Evolutionary conservation across 108 stramenopile species (phyloP).

Genomic region (Pseudonitzschia multistriata): DNA sequence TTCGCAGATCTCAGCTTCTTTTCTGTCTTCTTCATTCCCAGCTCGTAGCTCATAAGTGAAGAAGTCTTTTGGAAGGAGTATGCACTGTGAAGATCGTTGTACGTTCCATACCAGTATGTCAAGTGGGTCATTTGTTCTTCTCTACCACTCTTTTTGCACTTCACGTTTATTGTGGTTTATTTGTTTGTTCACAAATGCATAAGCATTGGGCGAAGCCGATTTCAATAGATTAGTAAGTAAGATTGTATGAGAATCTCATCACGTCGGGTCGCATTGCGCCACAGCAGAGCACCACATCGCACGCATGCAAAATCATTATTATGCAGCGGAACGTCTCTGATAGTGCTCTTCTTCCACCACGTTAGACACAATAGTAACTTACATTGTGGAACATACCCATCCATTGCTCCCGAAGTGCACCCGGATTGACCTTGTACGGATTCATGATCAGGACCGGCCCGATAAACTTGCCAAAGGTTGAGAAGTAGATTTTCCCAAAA

Average conservation of each 20-base stretch:
- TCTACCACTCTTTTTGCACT: conserved; percentile 12
- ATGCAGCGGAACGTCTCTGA: background rate
- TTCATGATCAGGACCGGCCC: conserved; percentile 63
- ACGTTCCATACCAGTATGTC: conserved; percentile 40
- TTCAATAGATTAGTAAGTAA: too few species aligned
- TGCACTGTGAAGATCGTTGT: conserved; percentile 18
- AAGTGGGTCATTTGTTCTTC: conserved; percentile 22
- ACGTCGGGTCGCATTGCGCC: background rate
- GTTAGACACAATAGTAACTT: conserved; percentile 27
- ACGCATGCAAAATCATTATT: too few species aligned
- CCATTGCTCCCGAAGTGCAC: conserved; percentile 65
- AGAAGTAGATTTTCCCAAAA: conserved; percentile 69
- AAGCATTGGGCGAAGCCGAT: too few species aligned
- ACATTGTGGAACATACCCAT: conserved; percentile 76
- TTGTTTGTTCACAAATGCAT: too few species aligned
- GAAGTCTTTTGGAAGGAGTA: conserved; percentile 32
- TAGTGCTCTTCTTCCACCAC: background rate
- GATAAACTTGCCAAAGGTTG: conserved; percentile 60
- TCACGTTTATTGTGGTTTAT: background rate
- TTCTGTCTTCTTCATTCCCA: conserved; percentile 29
- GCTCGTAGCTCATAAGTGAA: conserved; percentile 33
- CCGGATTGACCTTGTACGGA: conserved; percentile 70
- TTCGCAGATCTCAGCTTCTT: conserved; percentile 2
- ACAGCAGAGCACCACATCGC: too few species aligned
- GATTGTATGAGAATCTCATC: too few species aligned